These are phyloP conservation scores for Candida sanyaensis DNA, from an alignment of 1,139 yeast genomes.

Conservation along the genomic window DNA sequence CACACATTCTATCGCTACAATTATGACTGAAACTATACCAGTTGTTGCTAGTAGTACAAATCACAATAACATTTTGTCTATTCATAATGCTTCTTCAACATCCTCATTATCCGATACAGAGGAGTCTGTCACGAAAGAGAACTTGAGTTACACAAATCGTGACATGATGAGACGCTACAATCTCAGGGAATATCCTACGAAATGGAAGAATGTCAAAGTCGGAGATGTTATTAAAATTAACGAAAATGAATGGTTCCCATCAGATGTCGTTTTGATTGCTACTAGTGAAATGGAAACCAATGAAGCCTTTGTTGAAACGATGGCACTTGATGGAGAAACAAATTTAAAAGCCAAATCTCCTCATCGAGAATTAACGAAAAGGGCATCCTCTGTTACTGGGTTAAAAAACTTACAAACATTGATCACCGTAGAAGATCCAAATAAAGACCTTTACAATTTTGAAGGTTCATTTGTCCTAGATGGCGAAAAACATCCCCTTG, in stretches of 20 bases:
- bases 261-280: slow-evolving; percentile 74
- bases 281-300: slow-evolving; percentile 64
- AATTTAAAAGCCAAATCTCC: slow-evolving; percentile 78
- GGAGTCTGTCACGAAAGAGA: slow-evolving; percentile 4
- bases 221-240: slow-evolving; percentile 77
- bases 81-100: slow-evolving; percentile 5
- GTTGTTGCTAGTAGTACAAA: slow-evolving; percentile 5
- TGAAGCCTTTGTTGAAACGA: slow-evolving; percentile 87
- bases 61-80: slow-evolving; percentile 2
- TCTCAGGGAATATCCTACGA: slow-evolving; percentile 34
- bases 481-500: slow-evolving; percentile 54
- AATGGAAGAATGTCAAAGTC: slow-evolving; percentile 79
- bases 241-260: slow-evolving; percentile 92
- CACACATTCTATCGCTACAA: slow-evolving; percentile 38
- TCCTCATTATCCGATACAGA: slow-evolving; percentile 17
- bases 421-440: slow-evolving; percentile 85
- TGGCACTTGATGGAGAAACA: slow-evolving; percentile 98
- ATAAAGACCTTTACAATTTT: slow-evolving; percentile 84
- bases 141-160: slow-evolving; percentile 21
- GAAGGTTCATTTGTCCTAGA: slow-evolving; percentile 56
- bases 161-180: slow-evolving; percentile 33
- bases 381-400: slow-evolving; percentile 50
- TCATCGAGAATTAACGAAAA: slow-evolving; percentile 58
- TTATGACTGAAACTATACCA: slow-evolving; percentile 38
- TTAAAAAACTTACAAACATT: slow-evolving; percentile 53